Percentiles rank a stretch among this genome's conserved stretches.
Conservation (phyloP, 2,329 filamentous ascomycete species). For the Drechslerella stenobrocha region DNA sequence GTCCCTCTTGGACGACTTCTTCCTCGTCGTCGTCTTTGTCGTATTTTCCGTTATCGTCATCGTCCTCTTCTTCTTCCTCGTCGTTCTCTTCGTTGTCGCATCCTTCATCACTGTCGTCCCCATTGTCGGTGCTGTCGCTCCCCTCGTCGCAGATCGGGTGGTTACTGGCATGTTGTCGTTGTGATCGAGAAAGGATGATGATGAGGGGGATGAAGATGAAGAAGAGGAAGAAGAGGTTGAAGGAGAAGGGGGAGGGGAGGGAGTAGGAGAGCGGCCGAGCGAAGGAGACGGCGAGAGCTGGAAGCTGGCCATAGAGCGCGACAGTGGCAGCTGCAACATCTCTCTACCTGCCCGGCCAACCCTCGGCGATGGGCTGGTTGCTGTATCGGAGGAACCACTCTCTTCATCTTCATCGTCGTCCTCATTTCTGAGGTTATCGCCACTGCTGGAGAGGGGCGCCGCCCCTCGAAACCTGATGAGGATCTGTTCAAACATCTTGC, state of each 20-base stretch:
- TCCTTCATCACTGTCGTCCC: too few species aligned
- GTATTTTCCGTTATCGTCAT: constrained; percentile 13
- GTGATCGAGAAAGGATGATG: constrained; percentile 6
- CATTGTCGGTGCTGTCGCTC: constrained; percentile 2
- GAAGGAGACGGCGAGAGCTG: constrained; percentile 41
- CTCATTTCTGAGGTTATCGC: constrained; percentile 10
- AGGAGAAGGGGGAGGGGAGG: constrained; percentile 21
- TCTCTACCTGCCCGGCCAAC: constrained; percentile 12
- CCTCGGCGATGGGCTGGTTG: constrained; percentile 35
- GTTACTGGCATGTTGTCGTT: not conserved
- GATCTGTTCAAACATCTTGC: constrained; percentile 46
- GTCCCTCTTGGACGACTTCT: not conserved
- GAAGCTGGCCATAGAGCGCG: constrained; percentile 21
- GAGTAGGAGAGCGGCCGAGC: constrained; percentile 28
- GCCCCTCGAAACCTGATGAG: constrained; percentile 46
- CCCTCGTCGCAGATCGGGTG: constrained; percentile 4
- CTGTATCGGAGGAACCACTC: constrained; percentile 43
- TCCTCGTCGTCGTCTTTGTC: constrained; percentile 11
- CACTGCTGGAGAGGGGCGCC: constrained; percentile 32
- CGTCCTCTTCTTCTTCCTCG: constrained; percentile 3
- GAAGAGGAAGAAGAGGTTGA: constrained; percentile 30
- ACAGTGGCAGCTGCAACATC: constrained; percentile 34
- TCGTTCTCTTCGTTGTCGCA: not conserved
- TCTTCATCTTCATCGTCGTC: constrained; percentile 31
- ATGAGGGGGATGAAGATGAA: constrained; percentile 14